phyloP scores from a whole-genome alignment of 2,329 filamentous ascomycete genomes.

The Monosporascus sp. region DNA sequence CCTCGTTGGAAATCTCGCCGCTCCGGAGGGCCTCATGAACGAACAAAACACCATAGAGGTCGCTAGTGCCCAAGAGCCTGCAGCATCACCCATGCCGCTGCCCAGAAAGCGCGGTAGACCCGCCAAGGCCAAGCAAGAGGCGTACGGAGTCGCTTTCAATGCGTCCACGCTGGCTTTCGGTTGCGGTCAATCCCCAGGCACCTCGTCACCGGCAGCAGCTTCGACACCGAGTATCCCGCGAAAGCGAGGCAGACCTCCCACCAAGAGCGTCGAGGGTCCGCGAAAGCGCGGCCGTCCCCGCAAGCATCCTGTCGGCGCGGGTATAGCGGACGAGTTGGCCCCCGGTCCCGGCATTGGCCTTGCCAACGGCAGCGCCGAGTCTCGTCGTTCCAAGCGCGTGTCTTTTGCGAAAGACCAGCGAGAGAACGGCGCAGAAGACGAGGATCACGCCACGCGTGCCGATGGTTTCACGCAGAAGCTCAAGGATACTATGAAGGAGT shows the following conservation, averaged over 20 bases:
- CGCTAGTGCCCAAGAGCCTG: background rate
- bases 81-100: background rate
- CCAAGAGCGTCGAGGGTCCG: background rate
- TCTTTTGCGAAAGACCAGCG: background rate
- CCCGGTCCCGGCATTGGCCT: background rate
- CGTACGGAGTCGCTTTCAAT: background rate
- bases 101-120: background rate
- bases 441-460: background rate
- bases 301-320: background rate
- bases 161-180: background rate
- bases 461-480: background rate
- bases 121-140: background rate
- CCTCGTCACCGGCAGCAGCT: background rate
- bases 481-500: conserved; percentile 1
- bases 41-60: background rate
- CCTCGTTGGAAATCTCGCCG: too few species aligned
- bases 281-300: background rate
- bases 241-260: background rate
- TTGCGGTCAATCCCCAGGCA: background rate
- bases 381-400: background rate
- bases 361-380: background rate
- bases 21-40: too few species aligned
- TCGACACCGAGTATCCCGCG: too few species aligned
- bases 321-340: background rate
- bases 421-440: background rate